phyloP scores from a whole-genome alignment of 2,329 filamentous ascomycete genomes.

The Sclerotinia glacialis region DNA sequence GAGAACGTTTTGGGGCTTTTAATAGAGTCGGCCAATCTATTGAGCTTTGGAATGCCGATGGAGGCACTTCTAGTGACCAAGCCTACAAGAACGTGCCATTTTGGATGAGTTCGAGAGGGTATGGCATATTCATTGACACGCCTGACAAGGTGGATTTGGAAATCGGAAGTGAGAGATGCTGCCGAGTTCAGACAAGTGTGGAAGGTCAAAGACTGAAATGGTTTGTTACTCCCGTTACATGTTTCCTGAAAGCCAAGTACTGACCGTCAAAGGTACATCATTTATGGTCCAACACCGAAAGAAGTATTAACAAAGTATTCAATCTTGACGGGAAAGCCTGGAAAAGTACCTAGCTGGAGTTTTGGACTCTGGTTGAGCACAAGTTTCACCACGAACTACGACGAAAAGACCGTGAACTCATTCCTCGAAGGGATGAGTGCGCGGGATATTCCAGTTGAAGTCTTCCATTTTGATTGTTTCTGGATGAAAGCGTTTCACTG shows the following conservation, averaged over 20 bases:
- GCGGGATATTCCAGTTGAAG: slow-evolving; percentile 55
- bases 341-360: slow-evolving; percentile 67
- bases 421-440: slow-evolving; percentile 59
- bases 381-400: slow-evolving; percentile 61
- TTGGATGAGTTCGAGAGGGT: slow-evolving; percentile 69
- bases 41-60: slow-evolving; percentile 61
- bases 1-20: slow-evolving; percentile 73
- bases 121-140: slow-evolving; percentile 73
- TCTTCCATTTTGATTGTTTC: slow-evolving; percentile 64
- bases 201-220: slow-evolving; percentile 69
- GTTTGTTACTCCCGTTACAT: slow-evolving; percentile 28
- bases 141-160: slow-evolving; percentile 69
- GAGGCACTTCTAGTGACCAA: slow-evolving; percentile 66
- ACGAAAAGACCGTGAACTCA: slow-evolving; percentile 55
- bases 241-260: background rate
- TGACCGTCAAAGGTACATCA: slow-evolving; percentile 51
- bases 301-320: slow-evolving; percentile 68
- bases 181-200: slow-evolving; percentile 66
- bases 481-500: slow-evolving; percentile 63
- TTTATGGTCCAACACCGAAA: slow-evolving; percentile 69
- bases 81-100: slow-evolving; percentile 72
- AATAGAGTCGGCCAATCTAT: slow-evolving; percentile 73
- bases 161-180: slow-evolving; percentile 70
- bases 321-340: slow-evolving; percentile 62
- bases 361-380: slow-evolving; percentile 76